Evolutionary conservation across 2,329 filamentous ascomycete genomes (phyloP), one percentile per base, ranked within the genome.

Genomic region (Pseudogymnoascus sp.): DNA sequence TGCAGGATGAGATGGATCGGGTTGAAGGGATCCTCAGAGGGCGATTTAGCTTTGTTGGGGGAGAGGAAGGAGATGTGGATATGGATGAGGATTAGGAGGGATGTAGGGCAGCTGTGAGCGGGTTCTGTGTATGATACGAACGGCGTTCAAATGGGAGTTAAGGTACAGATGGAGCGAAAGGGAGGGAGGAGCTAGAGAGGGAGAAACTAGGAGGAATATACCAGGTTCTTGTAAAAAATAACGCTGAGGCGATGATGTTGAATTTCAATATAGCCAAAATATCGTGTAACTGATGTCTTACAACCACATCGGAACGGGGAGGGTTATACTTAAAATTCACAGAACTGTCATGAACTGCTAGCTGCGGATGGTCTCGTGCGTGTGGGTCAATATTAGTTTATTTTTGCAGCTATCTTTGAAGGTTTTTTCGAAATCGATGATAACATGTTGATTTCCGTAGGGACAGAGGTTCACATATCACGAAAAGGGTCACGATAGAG

Each of bases 21-120:
- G 88, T 95, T 69, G 90, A 89, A 62, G 89, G 90, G 62, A 92
- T 97, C 73, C 87, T 95, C 76, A 90, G 90, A 72, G 92, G 96
- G 64, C 86, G 96, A 73, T 97, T 96, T 80, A 89, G 89, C 14
- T 90, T 97, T 73, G 80, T 77, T 42, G 76, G 75, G 1, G 74
- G 69, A 16, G 78, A 76, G 66, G 77, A 72, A 61, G 75, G 76
- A 74, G 75, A 77, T 69, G 67, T 77, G 65, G 59, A 61, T 42
- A 61, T 61, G 34, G 59, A 61, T 16, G 37, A 26, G 59, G 59
- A 61, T 34, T 57, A 57, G 2, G n/a, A 29, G 3, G n/a, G n/a
- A 12, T 34, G 26, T 57, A 34, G 11, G 47, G 51, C n/a, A 34
- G 51, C 23, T 31, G 47, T 21, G 51, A 34, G 51, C 16, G 16